Percentiles rank a stretch among this genome's conserved stretches.
Conservation (phyloP, 805 yeast species). For the Jamesozyma jinghongensis region DNA sequence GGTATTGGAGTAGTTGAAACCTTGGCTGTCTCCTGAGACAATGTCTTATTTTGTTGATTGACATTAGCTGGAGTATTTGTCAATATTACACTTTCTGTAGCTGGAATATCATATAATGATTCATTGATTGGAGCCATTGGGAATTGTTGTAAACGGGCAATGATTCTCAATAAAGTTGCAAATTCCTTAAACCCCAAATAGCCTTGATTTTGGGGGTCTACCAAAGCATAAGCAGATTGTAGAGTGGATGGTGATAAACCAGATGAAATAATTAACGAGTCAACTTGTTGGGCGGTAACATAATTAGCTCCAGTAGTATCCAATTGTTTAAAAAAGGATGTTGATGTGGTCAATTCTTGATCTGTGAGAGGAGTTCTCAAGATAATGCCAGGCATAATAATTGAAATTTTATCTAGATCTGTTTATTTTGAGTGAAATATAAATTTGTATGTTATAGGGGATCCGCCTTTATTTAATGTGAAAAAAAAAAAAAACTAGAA, state of each 20-base stretch:
- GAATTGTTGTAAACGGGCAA: slow-evolving; percentile 78
- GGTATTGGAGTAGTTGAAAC: slow-evolving; percentile 33
- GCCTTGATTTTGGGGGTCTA: slow-evolving; percentile 78
- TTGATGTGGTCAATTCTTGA: slow-evolving; percentile 69
- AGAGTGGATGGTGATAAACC: slow-evolving; percentile 69
- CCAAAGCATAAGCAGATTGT: slow-evolving; percentile 87
- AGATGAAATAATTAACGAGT: slow-evolving; percentile 72
- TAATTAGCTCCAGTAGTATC: slow-evolving; percentile 72
- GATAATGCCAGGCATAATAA: slow-evolving; percentile 16
- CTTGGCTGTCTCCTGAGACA: no score
- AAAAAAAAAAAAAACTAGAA: no score
- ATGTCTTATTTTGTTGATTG: no score
- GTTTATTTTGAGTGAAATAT: no score
- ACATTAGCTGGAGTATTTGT: slow-evolving; percentile 18
- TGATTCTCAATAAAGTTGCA: slow-evolving; percentile 74
- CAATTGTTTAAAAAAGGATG: slow-evolving; percentile 66
- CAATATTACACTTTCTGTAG: slow-evolving; percentile 26
- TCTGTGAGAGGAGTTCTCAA: slow-evolving; percentile 40
- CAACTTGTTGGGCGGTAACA: slow-evolving; percentile 80
- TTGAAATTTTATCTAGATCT: neutral
- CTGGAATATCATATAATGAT: slow-evolving; percentile 27
- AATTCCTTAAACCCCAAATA: slow-evolving; percentile 73
- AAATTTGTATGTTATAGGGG: no score
- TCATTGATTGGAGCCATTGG: slow-evolving; percentile 37
- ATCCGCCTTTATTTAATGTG: no score